Evolutionary conservation across 1,139 yeast species (phyloP), one percentile per base, ranked within the genome.

Genomic region (Saccharomyces hybrid): DNA sequence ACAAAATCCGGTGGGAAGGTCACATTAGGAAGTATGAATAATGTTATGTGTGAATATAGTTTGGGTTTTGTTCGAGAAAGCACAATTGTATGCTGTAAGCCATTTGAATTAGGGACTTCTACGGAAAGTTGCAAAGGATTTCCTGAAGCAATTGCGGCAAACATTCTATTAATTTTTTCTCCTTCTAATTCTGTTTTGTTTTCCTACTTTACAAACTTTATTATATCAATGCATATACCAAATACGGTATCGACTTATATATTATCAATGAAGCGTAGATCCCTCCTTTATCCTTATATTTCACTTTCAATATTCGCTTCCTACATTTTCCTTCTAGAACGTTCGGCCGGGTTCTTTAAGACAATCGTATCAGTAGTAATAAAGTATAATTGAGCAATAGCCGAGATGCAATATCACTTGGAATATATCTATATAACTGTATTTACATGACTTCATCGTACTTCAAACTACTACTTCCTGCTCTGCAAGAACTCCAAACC

Each of bases 1-100:
- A 93, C 83, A 63, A 76, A 85, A 52, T 79, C 80, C 1, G 81
- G 78, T 53, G 91, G 96, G 49, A 87, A 73, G 4, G 74, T 76
- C 2, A 78, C 77, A 60, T 74, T 86, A 1, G 96, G 96, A 8
- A 89, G 76, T 44, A 88, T 73, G 64, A 89, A 89, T 16, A 89
- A 74, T 2, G 93, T 85, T 52, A 89, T 76, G 65, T 87, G 91
- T 50, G 89, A 84, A 54, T 68, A 66, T 4, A 64, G 61, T 38
- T 67, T 67, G 13, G 71, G 70, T 52, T 66, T 67, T 5, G 71
- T 66, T 3, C 71, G 67, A 0, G 71, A 64, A 44, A 69, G 57
- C 1, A 68, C 64, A 14, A 69, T 61, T 3, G 73, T 67, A 53
- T 69, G 72, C 54, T 69, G 72, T 44, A 68, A 55, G 1, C 72